Conservation (phyloP, 2,329 filamentous ascomycete species). For the Magnaporthiopsis incrustans region DNA sequence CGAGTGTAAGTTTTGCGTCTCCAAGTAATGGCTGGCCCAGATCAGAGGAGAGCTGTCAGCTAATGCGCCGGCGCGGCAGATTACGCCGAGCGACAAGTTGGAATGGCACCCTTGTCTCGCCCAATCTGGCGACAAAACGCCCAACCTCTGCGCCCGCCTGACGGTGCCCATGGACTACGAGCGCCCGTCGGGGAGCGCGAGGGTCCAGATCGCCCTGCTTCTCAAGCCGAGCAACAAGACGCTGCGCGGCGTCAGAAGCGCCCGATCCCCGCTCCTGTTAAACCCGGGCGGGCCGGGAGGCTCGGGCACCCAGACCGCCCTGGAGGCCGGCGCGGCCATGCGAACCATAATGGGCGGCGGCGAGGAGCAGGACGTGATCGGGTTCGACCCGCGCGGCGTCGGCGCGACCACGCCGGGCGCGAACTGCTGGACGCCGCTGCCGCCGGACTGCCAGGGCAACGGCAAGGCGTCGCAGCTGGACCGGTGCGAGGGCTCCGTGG, state of each 20-base stretch:
- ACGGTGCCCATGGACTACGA: conserved; percentile 33
- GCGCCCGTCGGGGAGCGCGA: conserved; percentile 21
- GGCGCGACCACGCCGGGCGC: conserved; percentile 29
- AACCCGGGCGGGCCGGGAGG: conserved; percentile 36
- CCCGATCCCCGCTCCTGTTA: conserved; percentile 32
- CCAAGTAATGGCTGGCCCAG: background rate
- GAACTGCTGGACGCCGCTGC: conserved; percentile 25
- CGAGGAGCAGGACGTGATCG: conserved; percentile 33
- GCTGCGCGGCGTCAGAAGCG: conserved; percentile 24
- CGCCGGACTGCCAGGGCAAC: conserved; percentile 4
- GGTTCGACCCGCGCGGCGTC: conserved; percentile 40
- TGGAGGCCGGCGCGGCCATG: conserved; percentile 25
- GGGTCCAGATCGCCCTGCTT: conserved; percentile 31
- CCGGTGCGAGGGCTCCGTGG: background rate
- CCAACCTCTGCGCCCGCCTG: conserved; percentile 32
- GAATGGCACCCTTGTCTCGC: conserved; percentile 34
- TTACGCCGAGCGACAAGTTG: conserved; percentile 34
- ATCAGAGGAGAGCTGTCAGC: background rate
- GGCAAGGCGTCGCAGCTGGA: no score
- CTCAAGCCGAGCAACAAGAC: conserved; percentile 28
- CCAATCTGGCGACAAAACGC: no score
- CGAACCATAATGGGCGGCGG: conserved; percentile 26
- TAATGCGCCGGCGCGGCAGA: conserved; percentile 12
- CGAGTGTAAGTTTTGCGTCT: background rate
- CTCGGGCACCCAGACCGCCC: conserved; percentile 22